These are phyloP conservation scores for Mycena maculata DNA, from an alignment of 768 basidiomycete genomes.

Conservation along the genomic window DNA sequence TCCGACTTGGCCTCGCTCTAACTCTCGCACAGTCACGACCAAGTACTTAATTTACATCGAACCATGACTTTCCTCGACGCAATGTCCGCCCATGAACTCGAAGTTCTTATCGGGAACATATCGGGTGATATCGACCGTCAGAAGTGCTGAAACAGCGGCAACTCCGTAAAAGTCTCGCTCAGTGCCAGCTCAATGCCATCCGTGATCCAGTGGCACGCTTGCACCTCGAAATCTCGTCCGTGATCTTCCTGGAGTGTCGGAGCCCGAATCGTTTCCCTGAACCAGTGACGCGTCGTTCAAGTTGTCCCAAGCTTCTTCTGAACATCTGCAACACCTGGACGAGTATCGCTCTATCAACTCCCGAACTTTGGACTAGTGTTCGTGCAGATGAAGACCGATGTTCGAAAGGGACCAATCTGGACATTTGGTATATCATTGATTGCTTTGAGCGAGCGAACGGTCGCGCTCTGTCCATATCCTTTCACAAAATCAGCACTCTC, in stretches of 20 bases:
- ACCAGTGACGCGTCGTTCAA: not conserved
- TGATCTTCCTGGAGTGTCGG: conserved; percentile 12
- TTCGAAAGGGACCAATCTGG: not conserved
- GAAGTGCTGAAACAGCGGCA: conserved; percentile 3
- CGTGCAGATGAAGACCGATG: not conserved
- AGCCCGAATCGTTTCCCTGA: not conserved
- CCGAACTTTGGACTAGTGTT: not conserved
- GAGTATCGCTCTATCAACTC: not conserved
- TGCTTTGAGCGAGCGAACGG: conserved; percentile 1
- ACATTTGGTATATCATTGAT: not conserved
- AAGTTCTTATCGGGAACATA: not conserved
- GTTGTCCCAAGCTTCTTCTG: not conserved
- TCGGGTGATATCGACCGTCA: conserved; percentile 3
- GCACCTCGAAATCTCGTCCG: conserved; percentile 13
- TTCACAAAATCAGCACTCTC: not conserved
- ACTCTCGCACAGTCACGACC: no score
- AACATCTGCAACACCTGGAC: conserved; percentile 3
- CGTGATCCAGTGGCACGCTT: conserved; percentile 10
- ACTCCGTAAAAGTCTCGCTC: not conserved
- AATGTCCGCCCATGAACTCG: not conserved
- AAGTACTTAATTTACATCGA: not conserved
- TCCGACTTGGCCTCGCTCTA: no score
- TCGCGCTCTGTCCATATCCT: not conserved
- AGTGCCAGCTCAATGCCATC: conserved; percentile 5
- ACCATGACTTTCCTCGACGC: not conserved